A percentile compares a stretch with the other conserved stretches of the same genome.
Conservation (phyloP, 163 green algal species). For the Chlamydomonas reinhardtii region DNA sequence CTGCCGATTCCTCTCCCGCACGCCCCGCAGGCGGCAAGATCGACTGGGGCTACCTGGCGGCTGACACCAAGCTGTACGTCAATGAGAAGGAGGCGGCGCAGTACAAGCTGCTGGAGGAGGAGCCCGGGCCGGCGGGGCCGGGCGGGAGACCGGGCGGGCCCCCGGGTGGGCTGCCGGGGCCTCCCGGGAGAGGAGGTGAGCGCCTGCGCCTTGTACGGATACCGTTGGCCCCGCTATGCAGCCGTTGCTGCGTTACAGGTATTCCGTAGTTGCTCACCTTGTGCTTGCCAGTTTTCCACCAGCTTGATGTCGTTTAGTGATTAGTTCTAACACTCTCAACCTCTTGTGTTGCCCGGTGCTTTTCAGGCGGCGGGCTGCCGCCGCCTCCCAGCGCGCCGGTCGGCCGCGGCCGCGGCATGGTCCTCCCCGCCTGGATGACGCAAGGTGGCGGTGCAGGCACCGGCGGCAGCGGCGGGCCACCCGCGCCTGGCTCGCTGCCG, state of each 20-base stretch:
- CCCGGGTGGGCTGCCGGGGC: too few relatives aligned
- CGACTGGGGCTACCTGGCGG: conserved; percentile 54
- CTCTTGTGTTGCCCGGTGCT: neutral
- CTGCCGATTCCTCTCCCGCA: too few relatives aligned
- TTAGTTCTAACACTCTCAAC: too few relatives aligned
- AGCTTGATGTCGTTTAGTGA: too few relatives aligned
- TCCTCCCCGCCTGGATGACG: conserved; percentile 50
- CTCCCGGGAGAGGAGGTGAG: neutral
- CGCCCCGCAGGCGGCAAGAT: conserved; percentile 48
- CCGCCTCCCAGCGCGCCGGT: too few relatives aligned
- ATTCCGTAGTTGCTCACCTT: too few relatives aligned
- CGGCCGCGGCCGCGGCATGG: conserved; percentile 39
- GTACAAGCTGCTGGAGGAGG: conserved; percentile 48
- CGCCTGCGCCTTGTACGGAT: too few relatives aligned
- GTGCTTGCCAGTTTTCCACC: too few relatives aligned
- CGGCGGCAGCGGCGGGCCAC: neutral
- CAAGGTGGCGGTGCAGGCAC: neutral
- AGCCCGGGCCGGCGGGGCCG: neutral
- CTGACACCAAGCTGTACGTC: conserved; percentile 53
- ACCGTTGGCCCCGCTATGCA: too few relatives aligned
- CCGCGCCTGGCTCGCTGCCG: conserved; percentile 27
- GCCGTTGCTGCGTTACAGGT: too few relatives aligned
- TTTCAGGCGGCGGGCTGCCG: too few relatives aligned
- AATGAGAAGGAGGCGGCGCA: conserved; percentile 36
- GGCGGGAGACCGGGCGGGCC: neutral